These are phyloP conservation scores for Zychaea mexicana DNA, from an alignment of 371 early-diverging fungal species.

Conservation along the genomic window DNA sequence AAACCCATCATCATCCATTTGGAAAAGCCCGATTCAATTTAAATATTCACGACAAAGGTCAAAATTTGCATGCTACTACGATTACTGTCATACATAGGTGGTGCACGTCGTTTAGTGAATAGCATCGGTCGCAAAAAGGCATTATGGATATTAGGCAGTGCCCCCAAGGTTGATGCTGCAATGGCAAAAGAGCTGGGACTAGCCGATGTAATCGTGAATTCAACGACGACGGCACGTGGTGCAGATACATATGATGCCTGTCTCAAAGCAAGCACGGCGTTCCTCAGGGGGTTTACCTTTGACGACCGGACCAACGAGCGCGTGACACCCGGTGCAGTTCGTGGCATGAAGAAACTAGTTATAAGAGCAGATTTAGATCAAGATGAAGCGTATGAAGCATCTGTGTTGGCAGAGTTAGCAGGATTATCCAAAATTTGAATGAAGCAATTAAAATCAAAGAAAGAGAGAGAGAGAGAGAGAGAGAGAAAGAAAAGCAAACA, in stretches of 20 bases:
- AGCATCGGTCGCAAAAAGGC: constrained; percentile 58
- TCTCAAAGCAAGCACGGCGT: constrained; percentile 24
- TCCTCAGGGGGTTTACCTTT: constrained; percentile 20
- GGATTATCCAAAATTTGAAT: constrained; percentile 20
- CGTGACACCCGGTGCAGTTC: constrained; percentile 40
- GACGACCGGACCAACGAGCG: constrained; percentile 16
- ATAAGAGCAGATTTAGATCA: constrained; percentile 22
- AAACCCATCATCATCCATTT: too few species aligned
- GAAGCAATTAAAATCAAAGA: neutral
- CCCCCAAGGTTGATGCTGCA: constrained; percentile 37
- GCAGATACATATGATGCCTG: constrained; percentile 17
- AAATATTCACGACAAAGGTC: too few species aligned
- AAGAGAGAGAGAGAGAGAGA: neutral
- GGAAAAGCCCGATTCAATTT: too few species aligned
- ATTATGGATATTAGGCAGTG: constrained; percentile 49
- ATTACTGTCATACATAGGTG: constrained; percentile 18
- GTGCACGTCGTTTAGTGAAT: constrained; percentile 53
- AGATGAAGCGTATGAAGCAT: constrained; percentile 32
- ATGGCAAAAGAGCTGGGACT: constrained; percentile 39
- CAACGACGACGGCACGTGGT: constrained; percentile 1
- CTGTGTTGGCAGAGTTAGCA: constrained; percentile 28
- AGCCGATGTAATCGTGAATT: constrained; percentile 36
- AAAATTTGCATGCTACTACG: too few species aligned
- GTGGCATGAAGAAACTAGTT: constrained; percentile 51
- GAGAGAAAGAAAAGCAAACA: neutral